Evolutionary conservation across 768 basidiomycete species (phyloP).

Genomic region (Termitomyces sp.): DNA sequence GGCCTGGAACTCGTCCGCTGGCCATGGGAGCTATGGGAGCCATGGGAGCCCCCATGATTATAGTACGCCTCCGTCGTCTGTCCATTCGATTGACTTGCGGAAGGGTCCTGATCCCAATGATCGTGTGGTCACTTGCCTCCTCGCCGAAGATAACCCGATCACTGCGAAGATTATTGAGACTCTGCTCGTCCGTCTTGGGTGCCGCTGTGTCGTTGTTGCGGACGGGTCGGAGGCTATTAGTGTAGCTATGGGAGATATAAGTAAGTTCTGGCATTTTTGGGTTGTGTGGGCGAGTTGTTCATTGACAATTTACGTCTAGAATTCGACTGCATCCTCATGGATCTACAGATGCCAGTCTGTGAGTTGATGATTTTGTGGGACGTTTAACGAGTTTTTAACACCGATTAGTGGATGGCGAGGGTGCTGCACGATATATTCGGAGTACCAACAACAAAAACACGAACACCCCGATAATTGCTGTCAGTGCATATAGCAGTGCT

Average conservation of each 20-base stretch:
- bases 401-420: constrained; percentile 78
- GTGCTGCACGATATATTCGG: constrained; percentile 95
- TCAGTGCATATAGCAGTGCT: constrained; percentile 79
- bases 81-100: constrained; percentile 78
- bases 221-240: constrained; percentile 97
- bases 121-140: constrained; percentile 85
- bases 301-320: constrained; percentile 42
- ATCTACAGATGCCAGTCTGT: constrained; percentile 92
- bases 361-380: constrained; percentile 26
- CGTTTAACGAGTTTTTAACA: not conserved
- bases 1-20: constrained; percentile 57
- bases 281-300: not conserved
- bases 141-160: constrained; percentile 98
- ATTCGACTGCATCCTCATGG: constrained; percentile 95
- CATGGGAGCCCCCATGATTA: constrained; percentile 34
- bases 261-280: constrained; percentile 43
- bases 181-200: constrained; percentile 87
- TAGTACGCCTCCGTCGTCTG: constrained; percentile 75
- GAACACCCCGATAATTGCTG: constrained; percentile 86
- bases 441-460: constrained; percentile 95
- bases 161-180: constrained; percentile 98
- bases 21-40: constrained; percentile 41
- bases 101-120: constrained; percentile 76
- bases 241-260: constrained; percentile 96
- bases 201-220: constrained; percentile 90